Evolutionary conservation across 805 yeast species (phyloP).

Genomic region (Candida coquimbonensis): DNA sequence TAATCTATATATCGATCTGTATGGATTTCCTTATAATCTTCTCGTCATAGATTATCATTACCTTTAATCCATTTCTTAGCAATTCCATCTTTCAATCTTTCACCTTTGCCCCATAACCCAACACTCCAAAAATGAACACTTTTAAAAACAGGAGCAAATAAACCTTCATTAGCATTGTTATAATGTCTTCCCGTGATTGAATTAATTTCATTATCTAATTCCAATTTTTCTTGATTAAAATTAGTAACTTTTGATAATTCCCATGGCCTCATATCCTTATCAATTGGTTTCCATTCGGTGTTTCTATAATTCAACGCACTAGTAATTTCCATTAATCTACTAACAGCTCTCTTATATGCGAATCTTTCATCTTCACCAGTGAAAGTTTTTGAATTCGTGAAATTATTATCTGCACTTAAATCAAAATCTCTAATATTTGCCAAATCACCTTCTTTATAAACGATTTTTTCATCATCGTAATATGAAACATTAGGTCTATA

Average conservation of each 20-base stretch:
- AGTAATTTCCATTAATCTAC: constrained; percentile 56
- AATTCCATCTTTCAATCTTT: constrained; percentile 42
- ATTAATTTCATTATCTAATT: constrained; percentile 15
- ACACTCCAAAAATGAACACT: constrained; percentile 60
- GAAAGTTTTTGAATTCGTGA: constrained; percentile 44
- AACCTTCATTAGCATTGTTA: constrained; percentile 8
- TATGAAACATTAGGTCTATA: constrained; percentile 64
- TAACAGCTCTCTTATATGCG: constrained; percentile 66
- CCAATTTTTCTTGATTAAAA: constrained; percentile 4
- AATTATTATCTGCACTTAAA: constrained; percentile 27
- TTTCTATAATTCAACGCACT: constrained; percentile 45
- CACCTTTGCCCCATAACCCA: constrained; percentile 53
- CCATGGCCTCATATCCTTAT: constrained; percentile 51
- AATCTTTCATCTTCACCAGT: constrained; percentile 76
- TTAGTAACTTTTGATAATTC: constrained; percentile 27
- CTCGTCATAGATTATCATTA: constrained; percentile 9
- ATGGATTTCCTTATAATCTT: no score
- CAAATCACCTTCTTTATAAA: constrained; percentile 24
- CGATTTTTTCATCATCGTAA: constrained; percentile 43
- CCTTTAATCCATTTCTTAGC: constrained; percentile 53
- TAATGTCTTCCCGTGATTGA: constrained; percentile 18
- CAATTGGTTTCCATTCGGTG: constrained; percentile 50
- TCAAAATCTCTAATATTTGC: constrained; percentile 14
- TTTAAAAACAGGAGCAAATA: constrained; percentile 34
- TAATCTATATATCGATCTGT: no score